Percentiles rank a stretch among this genome's conserved stretches.
phyloP scores from a whole-genome alignment of 1,284 basidiomycete genomes.

The Athelia sp. region DNA sequence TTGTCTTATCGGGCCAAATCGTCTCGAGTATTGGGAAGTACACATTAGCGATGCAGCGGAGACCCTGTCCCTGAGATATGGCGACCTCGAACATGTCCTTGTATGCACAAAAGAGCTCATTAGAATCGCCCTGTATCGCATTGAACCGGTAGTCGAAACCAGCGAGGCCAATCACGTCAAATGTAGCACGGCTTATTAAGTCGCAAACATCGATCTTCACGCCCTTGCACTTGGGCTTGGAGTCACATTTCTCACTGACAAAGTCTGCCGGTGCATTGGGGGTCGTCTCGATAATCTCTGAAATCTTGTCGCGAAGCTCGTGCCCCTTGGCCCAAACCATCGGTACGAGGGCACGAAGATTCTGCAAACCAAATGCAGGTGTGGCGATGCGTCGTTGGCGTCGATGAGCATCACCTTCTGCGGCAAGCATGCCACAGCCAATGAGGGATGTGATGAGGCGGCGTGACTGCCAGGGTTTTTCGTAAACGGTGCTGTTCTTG shows the following conservation, averaged over 20 bases:
- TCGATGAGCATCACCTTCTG: conserved; percentile 69
- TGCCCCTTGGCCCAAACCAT: conserved; percentile 64
- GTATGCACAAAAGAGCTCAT: conserved; percentile 72
- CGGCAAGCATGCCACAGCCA: conserved; percentile 71
- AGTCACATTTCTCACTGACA: conserved; percentile 5
- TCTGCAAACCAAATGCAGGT: conserved; percentile 74
- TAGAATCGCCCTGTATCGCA: conserved; percentile 68
- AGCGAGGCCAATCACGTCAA: conserved; percentile 76
- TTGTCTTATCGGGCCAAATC: conserved; percentile 55
- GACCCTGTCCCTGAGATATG: conserved; percentile 46
- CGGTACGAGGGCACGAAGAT: conserved; percentile 64
- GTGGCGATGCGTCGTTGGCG: conserved; percentile 71
- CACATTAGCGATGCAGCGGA: conserved; percentile 45
- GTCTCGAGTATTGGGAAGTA: conserved; percentile 56
- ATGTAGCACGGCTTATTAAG: conserved; percentile 73
- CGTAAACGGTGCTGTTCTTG: conserved; percentile 64
- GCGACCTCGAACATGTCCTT: conserved; percentile 77
- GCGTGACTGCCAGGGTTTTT: conserved; percentile 78
- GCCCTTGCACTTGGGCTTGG: conserved; percentile 16
- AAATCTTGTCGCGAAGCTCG: conserved; percentile 59
- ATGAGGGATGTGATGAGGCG: conserved; percentile 68
- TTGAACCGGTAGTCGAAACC: conserved; percentile 79
- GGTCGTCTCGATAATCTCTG: conserved; percentile 30
- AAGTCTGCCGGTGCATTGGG: too few species aligned
- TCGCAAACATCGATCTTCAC: conserved; percentile 58